Evolutionary conservation across 305 asterid species (phyloP).

Genomic region (Rubia tinctorum): DNA sequence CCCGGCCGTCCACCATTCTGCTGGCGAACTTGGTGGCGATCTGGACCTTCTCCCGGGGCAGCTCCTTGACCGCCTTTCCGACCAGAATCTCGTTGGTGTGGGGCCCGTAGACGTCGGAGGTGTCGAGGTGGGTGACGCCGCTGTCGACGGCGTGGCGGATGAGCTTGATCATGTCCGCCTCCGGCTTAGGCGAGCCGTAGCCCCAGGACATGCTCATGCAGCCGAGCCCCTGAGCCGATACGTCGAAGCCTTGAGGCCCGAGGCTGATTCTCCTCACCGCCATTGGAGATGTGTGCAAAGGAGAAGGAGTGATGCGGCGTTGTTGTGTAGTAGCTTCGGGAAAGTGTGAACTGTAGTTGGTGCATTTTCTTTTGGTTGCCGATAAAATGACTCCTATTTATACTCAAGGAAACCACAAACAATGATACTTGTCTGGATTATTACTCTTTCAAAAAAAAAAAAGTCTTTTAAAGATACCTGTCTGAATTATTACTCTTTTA

Average conservation of each 20-base stretch:
- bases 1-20: background rate
- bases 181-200: conserved; percentile 3
- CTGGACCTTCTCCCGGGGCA: background rate
- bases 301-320: background rate
- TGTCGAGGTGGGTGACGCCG: conserved; percentile 1
- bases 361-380: no score
- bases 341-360: no score
- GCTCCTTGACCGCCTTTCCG: background rate
- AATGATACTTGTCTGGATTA: no score
- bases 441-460: no score
- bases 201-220: background rate
- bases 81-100: background rate
- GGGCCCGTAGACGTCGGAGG: conserved; percentile 2
- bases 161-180: background rate
- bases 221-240: background rate
- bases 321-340: background rate
- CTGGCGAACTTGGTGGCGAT: background rate
- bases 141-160: conserved; percentile 1
- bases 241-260: background rate
- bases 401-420: no score
- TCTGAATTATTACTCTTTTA: no score
- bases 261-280: background rate
- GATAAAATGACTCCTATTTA: no score
- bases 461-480: no score
- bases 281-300: background rate